Percentiles rank a stretch among this genome's conserved stretches.
Evolutionary conservation across 2,329 filamentous ascomycete species (phyloP).

Genomic region (Epichloe scottii): DNA sequence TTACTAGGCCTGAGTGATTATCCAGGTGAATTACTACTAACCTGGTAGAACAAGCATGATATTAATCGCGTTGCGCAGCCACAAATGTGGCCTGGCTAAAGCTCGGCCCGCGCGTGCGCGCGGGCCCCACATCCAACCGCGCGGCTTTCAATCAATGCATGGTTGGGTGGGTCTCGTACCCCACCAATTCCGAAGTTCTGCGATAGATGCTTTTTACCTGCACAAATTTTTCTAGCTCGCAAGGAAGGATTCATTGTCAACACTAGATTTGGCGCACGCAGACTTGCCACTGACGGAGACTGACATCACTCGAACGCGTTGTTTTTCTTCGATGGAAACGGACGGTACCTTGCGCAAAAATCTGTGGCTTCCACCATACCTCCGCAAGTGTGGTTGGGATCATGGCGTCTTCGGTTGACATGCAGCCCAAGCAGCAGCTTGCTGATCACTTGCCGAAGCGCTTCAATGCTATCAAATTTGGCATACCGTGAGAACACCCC

Average conservation of each 20-base stretch:
- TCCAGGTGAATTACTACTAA: too few relatives aligned
- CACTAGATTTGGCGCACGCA: not conserved
- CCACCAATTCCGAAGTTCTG: not conserved
- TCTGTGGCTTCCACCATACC: not conserved
- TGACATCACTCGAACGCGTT: not conserved
- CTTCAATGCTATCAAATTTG: slow-evolving; percentile 85
- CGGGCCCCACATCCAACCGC: too few relatives aligned
- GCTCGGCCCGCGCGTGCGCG: too few relatives aligned
- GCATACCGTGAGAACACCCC: slow-evolving; percentile 53
- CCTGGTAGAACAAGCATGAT: too few relatives aligned
- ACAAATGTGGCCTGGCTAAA: too few relatives aligned
- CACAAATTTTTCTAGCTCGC: not conserved
- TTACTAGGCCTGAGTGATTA: too few relatives aligned
- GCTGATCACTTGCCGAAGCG: slow-evolving; percentile 76
- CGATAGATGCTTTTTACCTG: not conserved
- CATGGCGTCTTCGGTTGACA: not conserved
- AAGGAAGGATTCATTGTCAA: not conserved
- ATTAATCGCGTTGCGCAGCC: too few relatives aligned
- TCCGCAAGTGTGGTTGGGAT: not conserved
- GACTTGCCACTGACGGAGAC: not conserved
- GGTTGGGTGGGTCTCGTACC: too few relatives aligned
- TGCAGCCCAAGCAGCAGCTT: slow-evolving; percentile 31
- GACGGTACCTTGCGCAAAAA: not conserved
- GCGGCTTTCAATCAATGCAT: too few relatives aligned
- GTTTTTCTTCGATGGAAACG: not conserved